Base-by-base conservation (phyloP, 176 grass and related monocot species). In the Ampelocalamus luodianensis region DNA sequence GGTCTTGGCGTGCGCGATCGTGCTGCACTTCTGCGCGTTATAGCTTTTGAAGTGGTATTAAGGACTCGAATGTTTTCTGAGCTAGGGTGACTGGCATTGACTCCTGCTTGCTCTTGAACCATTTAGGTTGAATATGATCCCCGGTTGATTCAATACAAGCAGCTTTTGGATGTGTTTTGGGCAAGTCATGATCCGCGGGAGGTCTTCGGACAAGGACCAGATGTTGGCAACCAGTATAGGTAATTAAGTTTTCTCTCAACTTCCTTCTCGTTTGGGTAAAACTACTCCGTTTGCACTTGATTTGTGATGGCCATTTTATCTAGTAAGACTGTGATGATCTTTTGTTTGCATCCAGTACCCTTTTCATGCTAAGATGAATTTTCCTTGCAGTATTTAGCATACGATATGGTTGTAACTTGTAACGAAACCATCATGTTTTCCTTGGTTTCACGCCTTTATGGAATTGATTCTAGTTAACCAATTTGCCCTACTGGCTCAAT, bases 191-290 rank as follows among this genome's bases (percentile, higher is more conserved):
- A 98, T 89, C 77, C 96, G 4, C 83, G 91, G 77, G 93, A 98
- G 83, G 93, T 94, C 46, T 96, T 99, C 55, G 96, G 96, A 22
- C 96, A 99, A 90, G 96, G 96, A 44, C 96, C 96, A 24, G 96
- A 99, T 88, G 96, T 99, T 63, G 96, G 96, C 27, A 92, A 94
- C 64, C 96, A 99, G 43, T 99, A 99, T 23, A 96, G 96, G 96
- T 96, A 63, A 78, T 69, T 77, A 39, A 45, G 5, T 43, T 39
- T 66, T 73, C 38, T 55, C n/a, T 4, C 43, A 9, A 5, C 42
- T 61, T 64, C n/a, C 8, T 3, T 59, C 36, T 22, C 6, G 0
- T 69, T 46, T 51, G 13, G 26, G 13, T 42, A 38, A 68, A 90
- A 54, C 5, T 0, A 16, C 4, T 79, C 1, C 12, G n/a, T 60